Conservation (phyloP, 495 filamentous ascomycete species). For the Trichoderma virens region DNA sequence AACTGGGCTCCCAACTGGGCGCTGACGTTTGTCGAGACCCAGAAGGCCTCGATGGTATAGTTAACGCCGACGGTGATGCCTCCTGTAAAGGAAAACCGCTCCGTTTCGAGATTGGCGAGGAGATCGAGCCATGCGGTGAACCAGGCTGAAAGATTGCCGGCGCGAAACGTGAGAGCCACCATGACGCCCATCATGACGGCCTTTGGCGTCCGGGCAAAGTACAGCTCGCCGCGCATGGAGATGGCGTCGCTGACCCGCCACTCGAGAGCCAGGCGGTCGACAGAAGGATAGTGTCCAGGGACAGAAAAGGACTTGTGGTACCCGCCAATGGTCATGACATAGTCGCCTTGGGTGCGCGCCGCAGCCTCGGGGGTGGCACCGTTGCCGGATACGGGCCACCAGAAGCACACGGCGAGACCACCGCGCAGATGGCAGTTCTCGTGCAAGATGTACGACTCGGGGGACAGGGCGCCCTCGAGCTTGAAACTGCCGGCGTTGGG, state of each 20-base stretch:
- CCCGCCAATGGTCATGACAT: background rate
- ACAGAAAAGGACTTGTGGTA: background rate
- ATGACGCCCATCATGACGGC: background rate
- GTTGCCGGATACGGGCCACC: no score
- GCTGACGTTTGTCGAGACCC: background rate
- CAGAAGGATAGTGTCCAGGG: background rate
- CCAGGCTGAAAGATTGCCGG: background rate
- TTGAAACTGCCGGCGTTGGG: conserved; percentile 28
- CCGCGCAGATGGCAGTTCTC: conserved; percentile 40
- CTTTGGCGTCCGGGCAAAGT: background rate
- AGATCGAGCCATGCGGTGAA: background rate
- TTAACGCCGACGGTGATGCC: background rate
- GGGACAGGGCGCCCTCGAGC: conserved; percentile 36
- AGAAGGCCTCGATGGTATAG: background rate
- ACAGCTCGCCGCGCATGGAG: background rate
- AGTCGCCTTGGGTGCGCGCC: no score
- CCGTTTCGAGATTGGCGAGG: background rate
- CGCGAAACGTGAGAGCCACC: background rate
- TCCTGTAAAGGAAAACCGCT: background rate
- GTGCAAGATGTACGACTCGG: conserved; percentile 33
- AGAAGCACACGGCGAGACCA: conserved; percentile 38
- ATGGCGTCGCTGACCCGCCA: background rate
- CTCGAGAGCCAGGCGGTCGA: background rate
- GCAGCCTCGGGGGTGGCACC: no score
- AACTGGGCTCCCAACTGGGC: background rate